phyloP scores from a whole-genome alignment of 352 stramenopile genomes.

The Phytopythium helicoides region DNA sequence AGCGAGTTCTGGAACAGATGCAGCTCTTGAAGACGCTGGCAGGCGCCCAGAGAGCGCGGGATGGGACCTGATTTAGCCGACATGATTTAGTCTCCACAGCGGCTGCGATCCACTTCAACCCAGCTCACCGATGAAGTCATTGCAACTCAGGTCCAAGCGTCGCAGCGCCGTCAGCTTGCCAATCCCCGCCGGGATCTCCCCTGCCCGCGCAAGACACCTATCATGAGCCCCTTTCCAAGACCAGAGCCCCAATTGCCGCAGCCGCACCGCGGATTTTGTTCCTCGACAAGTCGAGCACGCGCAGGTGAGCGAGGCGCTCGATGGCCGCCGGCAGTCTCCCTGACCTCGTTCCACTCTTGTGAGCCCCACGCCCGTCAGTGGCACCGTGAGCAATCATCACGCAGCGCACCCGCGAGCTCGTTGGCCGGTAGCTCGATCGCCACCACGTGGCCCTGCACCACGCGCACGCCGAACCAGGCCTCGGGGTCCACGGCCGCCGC shows the following conservation, averaged over 20 bases:
- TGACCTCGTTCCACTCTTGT: conserved; percentile 1
- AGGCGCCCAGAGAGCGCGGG: conserved; percentile 40
- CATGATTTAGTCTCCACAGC: not conserved
- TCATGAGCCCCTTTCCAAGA: not conserved
- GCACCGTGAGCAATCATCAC: too few species aligned
- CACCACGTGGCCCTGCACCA: conserved; percentile 67
- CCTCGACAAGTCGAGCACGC: conserved; percentile 78
- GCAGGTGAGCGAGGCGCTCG: conserved; percentile 57
- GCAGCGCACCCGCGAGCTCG: conserved; percentile 35
- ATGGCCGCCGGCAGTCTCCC: conserved; percentile 36
- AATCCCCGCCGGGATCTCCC: conserved; percentile 52
- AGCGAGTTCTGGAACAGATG: conserved; percentile 81
- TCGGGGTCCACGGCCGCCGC: conserved; percentile 68
- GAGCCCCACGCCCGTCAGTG: not conserved
- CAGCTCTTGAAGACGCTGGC: conserved; percentile 66
- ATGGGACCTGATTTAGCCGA: conserved; percentile 27
- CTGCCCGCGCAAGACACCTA: too few species aligned
- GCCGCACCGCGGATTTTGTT: conserved; percentile 58
- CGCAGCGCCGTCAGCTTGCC: conserved; percentile 49
- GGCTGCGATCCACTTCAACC: not conserved
- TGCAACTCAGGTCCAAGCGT: conserved; percentile 78
- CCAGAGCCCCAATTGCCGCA: not conserved
- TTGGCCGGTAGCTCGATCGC: conserved; percentile 74
- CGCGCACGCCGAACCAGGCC: conserved; percentile 78
- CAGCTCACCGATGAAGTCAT: conserved; percentile 53